A percentile compares a stretch with the other conserved stretches of the same genome.
These are phyloP conservation scores for Artemisia tridentata DNA, from an alignment of 129 eudicot species.

Conservation along the genomic window DNA sequence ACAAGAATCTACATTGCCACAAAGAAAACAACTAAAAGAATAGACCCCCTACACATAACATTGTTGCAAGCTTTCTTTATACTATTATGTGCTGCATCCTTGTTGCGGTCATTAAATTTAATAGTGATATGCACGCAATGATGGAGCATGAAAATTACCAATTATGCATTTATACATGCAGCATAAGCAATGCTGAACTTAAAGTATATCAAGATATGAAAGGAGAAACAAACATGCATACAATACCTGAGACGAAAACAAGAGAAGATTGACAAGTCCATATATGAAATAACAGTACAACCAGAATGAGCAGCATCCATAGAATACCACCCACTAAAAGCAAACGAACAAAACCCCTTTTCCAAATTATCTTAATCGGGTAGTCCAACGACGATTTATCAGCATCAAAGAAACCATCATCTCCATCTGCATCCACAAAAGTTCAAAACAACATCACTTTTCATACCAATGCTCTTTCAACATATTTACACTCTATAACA, in stretches of 20 bases:
- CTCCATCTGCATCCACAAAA: conserved; percentile 37
- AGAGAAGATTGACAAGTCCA: conserved; percentile 96
- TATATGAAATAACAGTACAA: conserved; percentile 66
- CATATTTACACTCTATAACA: not conserved
- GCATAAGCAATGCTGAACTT: not conserved
- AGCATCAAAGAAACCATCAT: conserved; percentile 36
- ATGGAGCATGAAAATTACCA: not conserved
- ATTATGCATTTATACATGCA: not conserved
- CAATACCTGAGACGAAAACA: conserved; percentile 80
- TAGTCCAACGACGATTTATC: conserved; percentile 57
- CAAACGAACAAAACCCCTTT: conserved; percentile 81
- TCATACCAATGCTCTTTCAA: not conserved
- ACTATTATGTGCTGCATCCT: not conserved
- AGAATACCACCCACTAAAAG: conserved; percentile 85
- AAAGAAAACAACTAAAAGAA: not conserved
- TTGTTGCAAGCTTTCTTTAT: not conserved
- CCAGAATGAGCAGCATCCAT: conserved; percentile 83
- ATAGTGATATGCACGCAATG: not conserved
- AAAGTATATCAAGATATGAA: not conserved
- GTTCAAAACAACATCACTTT: conserved; percentile 13
- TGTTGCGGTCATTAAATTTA: not conserved
- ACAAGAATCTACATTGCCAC: not conserved
- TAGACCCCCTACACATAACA: not conserved
- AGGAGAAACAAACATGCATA: conserved; percentile 4
- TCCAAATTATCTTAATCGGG: conserved; percentile 67